Evolutionary conservation across 2,329 filamentous ascomycete species (phyloP), one percentile per base, ranked within the genome.

Genomic region (Aspergillus quadrilineatus): DNA sequence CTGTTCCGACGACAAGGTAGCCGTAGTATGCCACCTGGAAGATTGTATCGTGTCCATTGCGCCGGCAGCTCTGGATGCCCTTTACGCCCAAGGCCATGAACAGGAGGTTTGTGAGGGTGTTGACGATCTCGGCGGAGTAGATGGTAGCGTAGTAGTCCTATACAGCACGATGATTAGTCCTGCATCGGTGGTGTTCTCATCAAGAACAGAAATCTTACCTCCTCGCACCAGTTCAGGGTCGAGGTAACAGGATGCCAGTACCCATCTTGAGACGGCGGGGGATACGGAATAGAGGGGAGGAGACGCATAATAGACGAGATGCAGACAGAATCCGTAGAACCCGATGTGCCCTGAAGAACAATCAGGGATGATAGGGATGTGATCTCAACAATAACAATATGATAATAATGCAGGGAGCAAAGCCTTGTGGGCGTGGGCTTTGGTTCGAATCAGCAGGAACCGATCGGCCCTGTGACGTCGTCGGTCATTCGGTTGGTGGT

Each of bases 221-320:
- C 89, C 80, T 92, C 89, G 69, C 89, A 92, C 82, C 89, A 92
- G 70, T 92, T 90, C 44, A 90, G 67, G 0, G 88, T 90, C 7
- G 85, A 86, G 1, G 88, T 90, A 55, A 88, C 85, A 22, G 86
- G 84, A 5, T 80, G 82, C 87, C 88, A 91, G 69, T 83, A 85
- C 17, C 86, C 86, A 37, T 72, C 65, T 67, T 79, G 76, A 53
- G 78, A 67, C 28, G 80, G 72, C 10, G 82, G 22, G 3, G 22
- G 80, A 58, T 76, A 76, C 14, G 73, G 73, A 62, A 74, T 64
- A 45, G 63, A 69, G 22, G 70, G 71, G 32, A 71, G 58, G 56
- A 55, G 55, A 60, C 57, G 52, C 69, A 73, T 73, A 36, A 45
- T 65, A 53, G 53, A 45, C 55, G 59, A 56, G 49, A 54, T n/a